phyloP scores from a whole-genome alignment of 169 alveolate genomes.

The Plasmodium malariae region DNA sequence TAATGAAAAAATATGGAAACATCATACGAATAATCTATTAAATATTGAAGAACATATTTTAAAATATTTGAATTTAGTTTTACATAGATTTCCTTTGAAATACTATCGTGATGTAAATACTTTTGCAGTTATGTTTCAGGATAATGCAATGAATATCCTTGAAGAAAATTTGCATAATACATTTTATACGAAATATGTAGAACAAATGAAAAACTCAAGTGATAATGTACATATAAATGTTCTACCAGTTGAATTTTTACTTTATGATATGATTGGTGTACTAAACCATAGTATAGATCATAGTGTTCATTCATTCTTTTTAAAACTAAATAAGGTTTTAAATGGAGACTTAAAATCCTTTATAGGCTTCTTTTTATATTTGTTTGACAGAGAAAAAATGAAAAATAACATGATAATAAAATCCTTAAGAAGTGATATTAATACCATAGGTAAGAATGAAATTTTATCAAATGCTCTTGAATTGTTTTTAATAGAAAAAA shows the following conservation, averaged over 20 bases:
- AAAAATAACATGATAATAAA: background rate
- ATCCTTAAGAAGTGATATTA: slow-evolving; percentile 6
- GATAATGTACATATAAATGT: background rate
- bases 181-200: slow-evolving; percentile 13
- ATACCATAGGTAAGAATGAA: background rate
- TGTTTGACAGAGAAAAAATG: background rate
- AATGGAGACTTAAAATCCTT: slow-evolving; percentile 35
- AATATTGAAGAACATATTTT: slow-evolving; percentile 8
- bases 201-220: background rate
- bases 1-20: background rate
- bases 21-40: background rate
- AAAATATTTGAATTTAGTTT: background rate
- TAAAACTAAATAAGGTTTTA: slow-evolving; percentile 17
- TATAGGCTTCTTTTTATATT: slow-evolving; percentile 6
- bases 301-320: slow-evolving; percentile 14
- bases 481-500: slow-evolving; percentile 17
- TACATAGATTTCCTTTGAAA: slow-evolving; percentile 21
- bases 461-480: slow-evolving; percentile 7
- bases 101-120: slow-evolving; percentile 7
- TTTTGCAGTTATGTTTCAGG: slow-evolving; percentile 30
- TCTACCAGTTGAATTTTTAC: background rate
- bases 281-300: slow-evolving; percentile 8
- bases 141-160: slow-evolving; percentile 28
- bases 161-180: slow-evolving; percentile 2
- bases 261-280: slow-evolving; percentile 28